Evolutionary conservation across 2,329 filamentous ascomycete species (phyloP), one percentile per base, ranked within the genome.

Genomic region (Endoconidiophora laricicola): DNA sequence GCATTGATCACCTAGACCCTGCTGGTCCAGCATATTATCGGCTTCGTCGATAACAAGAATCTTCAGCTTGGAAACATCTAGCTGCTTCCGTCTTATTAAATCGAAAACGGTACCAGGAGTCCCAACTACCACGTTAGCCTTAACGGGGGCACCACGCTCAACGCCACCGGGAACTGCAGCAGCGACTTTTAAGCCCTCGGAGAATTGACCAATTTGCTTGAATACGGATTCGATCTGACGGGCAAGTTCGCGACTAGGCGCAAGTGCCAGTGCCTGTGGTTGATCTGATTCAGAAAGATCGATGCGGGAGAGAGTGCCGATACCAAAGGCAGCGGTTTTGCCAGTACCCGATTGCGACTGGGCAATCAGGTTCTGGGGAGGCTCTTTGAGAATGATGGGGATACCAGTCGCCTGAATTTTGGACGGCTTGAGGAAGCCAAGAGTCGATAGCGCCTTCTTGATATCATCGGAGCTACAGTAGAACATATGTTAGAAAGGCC

Each of bases 291-390:
- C 73, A 47, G 61, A 69, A 52, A 88, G 75, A 60, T 98, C 86
- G 61, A 96, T 68, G 55, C 91, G 86, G 52, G 84, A 84, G 39
- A 98, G 74, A 54, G 94, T 83, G 54, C 94, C 94, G 55, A 94
- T 81, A 43, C 91, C 85, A 64, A 98, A 98, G 20, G 91, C 91
- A 18, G 88, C 91, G 0, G 91, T 98, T 72, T 98, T 98, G 61
- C 91, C 91, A 18, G 91, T 98, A 58, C 91, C 91, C 2, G 91
- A 98, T 65, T 98, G 91, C n/a, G 91, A 98, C 67, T 98, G 91
- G 3, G 88, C 91, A 61, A 98, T 90, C 75, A 98, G 83, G 66
- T 96, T 96, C 56, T 74, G 74, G 0, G 90, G 83, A n/a, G 91
- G 90, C 61, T 94, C 72, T 58, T 76, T 70, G 55, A 98, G 76